Evolutionary conservation across 2,329 filamentous ascomycete species (phyloP), one percentile per base, ranked within the genome.

Genomic region (Elsinoe australis): DNA sequence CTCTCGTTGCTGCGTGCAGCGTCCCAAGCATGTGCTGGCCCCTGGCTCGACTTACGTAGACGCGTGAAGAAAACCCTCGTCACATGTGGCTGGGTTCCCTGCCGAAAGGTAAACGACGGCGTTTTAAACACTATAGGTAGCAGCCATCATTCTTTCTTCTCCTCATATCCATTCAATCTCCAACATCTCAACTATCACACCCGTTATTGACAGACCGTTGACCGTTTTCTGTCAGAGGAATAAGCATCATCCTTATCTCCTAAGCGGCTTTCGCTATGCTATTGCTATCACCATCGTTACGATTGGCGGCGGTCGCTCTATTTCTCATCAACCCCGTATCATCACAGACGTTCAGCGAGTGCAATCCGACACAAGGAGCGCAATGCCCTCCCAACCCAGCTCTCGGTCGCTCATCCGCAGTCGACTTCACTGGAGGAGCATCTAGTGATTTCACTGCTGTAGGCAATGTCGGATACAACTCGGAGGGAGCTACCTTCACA

Each of bases 401-500:
- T 0, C 77, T 96, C 3, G 88, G 87, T 50, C 85, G 80, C 71
- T 77, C 85, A n/a, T 82, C 89, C 58, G 75, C 79, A 53, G 82
- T 92, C 66, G 87, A 95, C 69, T 94, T 96, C 67, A 83, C 79
- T 26, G 71, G 83, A 55, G 86, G 86, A 53, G 67, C 72, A 22
- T 89, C 92, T 41, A 80, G 85, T 65, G 84, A 85, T 36, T 96
- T 95, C 67, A 80, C 76, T 2, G 67, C 82, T 4, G 75, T 79
- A 54, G 83, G 85, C 47, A 74, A 72, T 14, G 80, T 86, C 2
- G 80, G 79, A 1, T 96, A 95, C 69, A 77, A 74, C 62, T 72
- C 73, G 49, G 77, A 89, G 62, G 92, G 92, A 51, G 89, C 78
- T 19, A 78, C 78, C 12, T 94, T 98, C 64, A 88, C 86, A 19